These are phyloP conservation scores for Euptelea pleiosperma DNA, from an alignment of 164 flowering plant genomes.

Conservation along the genomic window DNA sequence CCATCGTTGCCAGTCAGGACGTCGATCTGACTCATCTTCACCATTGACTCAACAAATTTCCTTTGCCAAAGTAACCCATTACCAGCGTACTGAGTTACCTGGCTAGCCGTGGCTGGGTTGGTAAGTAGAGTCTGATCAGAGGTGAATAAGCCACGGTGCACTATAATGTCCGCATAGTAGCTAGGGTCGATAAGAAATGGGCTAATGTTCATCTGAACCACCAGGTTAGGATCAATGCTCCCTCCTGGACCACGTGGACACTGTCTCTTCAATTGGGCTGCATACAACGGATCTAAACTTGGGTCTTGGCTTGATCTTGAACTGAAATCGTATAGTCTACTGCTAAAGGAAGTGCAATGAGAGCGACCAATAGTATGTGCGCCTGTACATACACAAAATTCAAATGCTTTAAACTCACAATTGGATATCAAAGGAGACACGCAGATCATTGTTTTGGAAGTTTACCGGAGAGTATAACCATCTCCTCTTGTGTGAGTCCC, in stretches of 20 bases:
- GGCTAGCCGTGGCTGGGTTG: slow-evolving; percentile 27
- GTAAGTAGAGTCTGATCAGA: slow-evolving; percentile 62
- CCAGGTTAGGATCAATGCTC: slow-evolving; percentile 22
- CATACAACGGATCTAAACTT: slow-evolving; percentile 37
- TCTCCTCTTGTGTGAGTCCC: slow-evolving; percentile 42
- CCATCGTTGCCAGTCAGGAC: slow-evolving; percentile 54
- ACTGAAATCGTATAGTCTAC: slow-evolving; percentile 43
- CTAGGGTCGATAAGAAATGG: slow-evolving; percentile 29
- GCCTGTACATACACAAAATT: slow-evolving; percentile 27
- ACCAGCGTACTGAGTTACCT: slow-evolving; percentile 35
- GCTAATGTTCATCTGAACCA: slow-evolving; percentile 42
- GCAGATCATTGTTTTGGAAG: too few relatives aligned
- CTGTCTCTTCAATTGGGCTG: slow-evolving; percentile 28
- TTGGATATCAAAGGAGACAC: too few relatives aligned
- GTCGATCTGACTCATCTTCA: slow-evolving; percentile 54
- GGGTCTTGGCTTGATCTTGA: slow-evolving; percentile 39
- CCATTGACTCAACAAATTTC: slow-evolving; percentile 57
- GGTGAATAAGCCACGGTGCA: slow-evolving; percentile 39
- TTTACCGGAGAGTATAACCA: slow-evolving; percentile 55
- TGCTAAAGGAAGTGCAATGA: slow-evolving; percentile 43
- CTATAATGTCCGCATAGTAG: slow-evolving; percentile 34
- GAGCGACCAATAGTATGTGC: slow-evolving; percentile 64
- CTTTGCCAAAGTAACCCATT: slow-evolving; percentile 26
- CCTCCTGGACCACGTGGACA: slow-evolving; percentile 56
- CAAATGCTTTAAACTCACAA: too few relatives aligned